A percentile compares a stretch with the other conserved stretches of the same genome.
Evolutionary conservation across 306 rosid species (phyloP).

Genomic region (Cyclanthera cordifolia): DNA sequence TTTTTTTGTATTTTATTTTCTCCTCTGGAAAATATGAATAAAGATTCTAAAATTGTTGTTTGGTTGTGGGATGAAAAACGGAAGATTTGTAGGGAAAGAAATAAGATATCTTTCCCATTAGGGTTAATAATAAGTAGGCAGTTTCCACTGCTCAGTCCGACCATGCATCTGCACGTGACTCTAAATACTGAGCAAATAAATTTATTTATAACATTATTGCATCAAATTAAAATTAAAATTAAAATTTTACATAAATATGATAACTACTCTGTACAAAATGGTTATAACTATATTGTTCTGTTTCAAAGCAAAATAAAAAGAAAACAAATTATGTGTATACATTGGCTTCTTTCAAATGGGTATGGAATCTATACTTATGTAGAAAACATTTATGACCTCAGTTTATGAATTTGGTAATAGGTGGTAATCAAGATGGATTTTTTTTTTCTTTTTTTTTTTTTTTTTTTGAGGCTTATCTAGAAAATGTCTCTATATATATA

Average conservation of each 20-base stretch:
- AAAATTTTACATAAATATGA: neutral
- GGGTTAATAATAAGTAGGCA: neutral
- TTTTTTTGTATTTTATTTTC: neutral
- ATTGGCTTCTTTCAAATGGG: neutral
- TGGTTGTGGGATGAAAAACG: neutral
- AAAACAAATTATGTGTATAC: neutral
- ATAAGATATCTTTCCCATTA: constrained; percentile 1
- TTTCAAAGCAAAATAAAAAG: neutral
- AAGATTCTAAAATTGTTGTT: neutral
- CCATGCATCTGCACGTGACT: neutral
- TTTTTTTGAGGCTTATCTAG: neutral
- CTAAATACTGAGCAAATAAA: neutral
- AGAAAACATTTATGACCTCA: constrained; percentile 3
- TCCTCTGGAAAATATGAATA: neutral
- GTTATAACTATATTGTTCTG: neutral
- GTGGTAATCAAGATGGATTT: neutral
- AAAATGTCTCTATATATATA: constrained; percentile 16
- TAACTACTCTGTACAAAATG: constrained; percentile 9
- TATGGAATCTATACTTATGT: constrained; percentile 3
- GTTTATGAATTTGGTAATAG: neutral
- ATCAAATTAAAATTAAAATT: neutral
- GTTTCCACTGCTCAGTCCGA: constrained; percentile 4
- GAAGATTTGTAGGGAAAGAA: constrained; percentile 5
- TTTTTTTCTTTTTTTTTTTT: neutral
- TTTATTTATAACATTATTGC: neutral